A percentile compares a stretch with the other conserved stretches of the same genome.
These are phyloP conservation scores for Chaetoceros muelleri DNA, from an alignment of 108 stramenopile genomes.

Conservation along the genomic window DNA sequence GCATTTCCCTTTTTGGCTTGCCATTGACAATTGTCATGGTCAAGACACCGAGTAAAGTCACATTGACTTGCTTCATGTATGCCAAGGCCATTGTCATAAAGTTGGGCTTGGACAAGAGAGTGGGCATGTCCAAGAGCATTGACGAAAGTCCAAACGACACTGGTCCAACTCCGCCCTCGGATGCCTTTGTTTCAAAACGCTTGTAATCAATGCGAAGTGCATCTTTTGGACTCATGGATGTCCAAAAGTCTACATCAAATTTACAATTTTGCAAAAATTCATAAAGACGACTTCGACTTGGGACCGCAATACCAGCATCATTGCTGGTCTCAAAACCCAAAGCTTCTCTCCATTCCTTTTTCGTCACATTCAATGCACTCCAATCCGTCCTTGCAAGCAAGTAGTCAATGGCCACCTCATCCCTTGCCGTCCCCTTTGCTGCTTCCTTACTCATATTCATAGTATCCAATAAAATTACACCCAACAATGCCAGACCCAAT, in stretches of 20 bases:
- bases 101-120: slow-evolving; percentile 25
- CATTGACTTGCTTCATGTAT: slow-evolving; percentile 27
- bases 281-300: slow-evolving; percentile 38
- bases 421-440: slow-evolving; percentile 61
- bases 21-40: slow-evolving; percentile 9
- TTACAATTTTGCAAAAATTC: slow-evolving; percentile 46
- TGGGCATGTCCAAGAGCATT: slow-evolving; percentile 42
- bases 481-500: slow-evolving; percentile 45
- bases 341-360: not conserved
- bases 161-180: too few species aligned
- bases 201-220: slow-evolving; percentile 70
- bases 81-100: slow-evolving; percentile 10
- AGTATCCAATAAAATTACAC: slow-evolving; percentile 73
- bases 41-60: slow-evolving; percentile 14
- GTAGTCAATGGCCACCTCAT: slow-evolving; percentile 37
- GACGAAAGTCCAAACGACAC: slow-evolving; percentile 52
- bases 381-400: slow-evolving; percentile 41
- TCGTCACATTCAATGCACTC: slow-evolving; percentile 11
- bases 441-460: slow-evolving; percentile 57
- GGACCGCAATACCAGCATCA: not conserved
- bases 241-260: slow-evolving; percentile 66
- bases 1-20: not conserved
- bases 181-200: slow-evolving; percentile 18
- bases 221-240: slow-evolving; percentile 25
- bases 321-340: not conserved